Evolutionary conservation across 1,139 yeast species (phyloP), one percentile per base, ranked within the genome.

Genomic region (Protomyces lactucae-debilis): DNA sequence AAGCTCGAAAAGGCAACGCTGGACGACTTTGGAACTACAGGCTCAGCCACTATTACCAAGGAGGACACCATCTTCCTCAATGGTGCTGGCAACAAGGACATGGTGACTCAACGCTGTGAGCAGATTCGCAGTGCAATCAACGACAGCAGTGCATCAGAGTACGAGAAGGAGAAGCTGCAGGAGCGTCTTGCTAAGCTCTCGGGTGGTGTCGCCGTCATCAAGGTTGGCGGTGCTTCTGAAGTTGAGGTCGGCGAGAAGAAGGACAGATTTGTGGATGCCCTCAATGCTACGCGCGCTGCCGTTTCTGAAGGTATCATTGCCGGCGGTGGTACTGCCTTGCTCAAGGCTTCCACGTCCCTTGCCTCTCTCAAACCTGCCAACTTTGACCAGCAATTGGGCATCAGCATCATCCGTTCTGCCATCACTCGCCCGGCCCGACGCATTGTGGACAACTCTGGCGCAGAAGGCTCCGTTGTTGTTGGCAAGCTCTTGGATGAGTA

Each of bases 231-330:
- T 72, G 79, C 99, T 64, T 90, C 97, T 32, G 99, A 93, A 80
- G 91, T 93, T 72, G 99, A 93, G 82, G 99, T 93, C 71, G 96
- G 98, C 76, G 99, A 93, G 83, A 95, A 93, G 96, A 93, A 93
- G 83, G 99, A 93, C 78, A 91, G 99, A 81, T 95, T 92, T 76
- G 99, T 95, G 73, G 99, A 93, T 81, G 99, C 99, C 59, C 84
- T 93, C 76, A 93, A 95, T 77, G 99, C 99, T 67, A 95, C 99
- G 66, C 91, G 99, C 81, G 99, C 99, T 71, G 99, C 99, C 69
- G 99, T 93, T 70, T 96, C 93, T 80, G 99, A 93, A 79, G 99
- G 99, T 81, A 93, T 95, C 75, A 84, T 93, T 72, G 99, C 99
- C 76, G 99, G 99, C 82, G 99, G 99, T 78, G 99, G 99, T 82